Evolutionary conservation across 2,329 filamentous ascomycete species (phyloP).

Genomic region (Aspergillus brasiliensis): DNA sequence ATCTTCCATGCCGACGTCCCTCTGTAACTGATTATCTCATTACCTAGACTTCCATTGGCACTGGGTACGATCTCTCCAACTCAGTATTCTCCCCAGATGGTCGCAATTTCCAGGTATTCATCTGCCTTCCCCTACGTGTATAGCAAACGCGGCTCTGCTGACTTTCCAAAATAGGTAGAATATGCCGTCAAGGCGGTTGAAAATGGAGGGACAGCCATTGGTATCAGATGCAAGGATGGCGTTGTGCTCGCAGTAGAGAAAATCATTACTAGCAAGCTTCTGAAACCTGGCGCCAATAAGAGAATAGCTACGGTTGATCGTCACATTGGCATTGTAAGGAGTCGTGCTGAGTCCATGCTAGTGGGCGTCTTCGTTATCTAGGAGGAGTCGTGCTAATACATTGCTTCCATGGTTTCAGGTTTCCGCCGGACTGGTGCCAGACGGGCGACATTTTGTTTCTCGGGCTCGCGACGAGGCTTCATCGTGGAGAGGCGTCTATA

Average conservation of each 20-base stretch:
- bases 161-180: conserved; percentile 63
- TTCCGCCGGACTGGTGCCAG: conserved; percentile 89
- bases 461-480: conserved; percentile 91
- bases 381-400: conserved; percentile 9
- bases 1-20: conserved; percentile 2
- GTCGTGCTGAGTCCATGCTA: neutral
- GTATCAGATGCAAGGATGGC: conserved; percentile 95
- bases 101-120: conserved; percentile 87
- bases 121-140: neutral
- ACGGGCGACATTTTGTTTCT: conserved; percentile 92
- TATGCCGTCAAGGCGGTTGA: conserved; percentile 99
- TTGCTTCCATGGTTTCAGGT: conserved; percentile 58
- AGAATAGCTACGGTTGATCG: conserved; percentile 92
- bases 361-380: neutral
- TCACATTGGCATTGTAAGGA: conserved; percentile 85
- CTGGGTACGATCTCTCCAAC: conserved; percentile 98
- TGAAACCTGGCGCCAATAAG: conserved; percentile 95
- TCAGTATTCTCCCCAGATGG: conserved; percentile 99
- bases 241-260: conserved; percentile 97
- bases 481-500: conserved; percentile 90
- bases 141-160: conserved; percentile 10
- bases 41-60: conserved; percentile 93
- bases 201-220: conserved; percentile 93
- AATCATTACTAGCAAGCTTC: conserved; percentile 89
- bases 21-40: conserved; percentile 21